Base-by-base conservation (phyloP, 2,329 filamentous ascomycete genomes). In the Fusarium pseudoanthophilum region DNA sequence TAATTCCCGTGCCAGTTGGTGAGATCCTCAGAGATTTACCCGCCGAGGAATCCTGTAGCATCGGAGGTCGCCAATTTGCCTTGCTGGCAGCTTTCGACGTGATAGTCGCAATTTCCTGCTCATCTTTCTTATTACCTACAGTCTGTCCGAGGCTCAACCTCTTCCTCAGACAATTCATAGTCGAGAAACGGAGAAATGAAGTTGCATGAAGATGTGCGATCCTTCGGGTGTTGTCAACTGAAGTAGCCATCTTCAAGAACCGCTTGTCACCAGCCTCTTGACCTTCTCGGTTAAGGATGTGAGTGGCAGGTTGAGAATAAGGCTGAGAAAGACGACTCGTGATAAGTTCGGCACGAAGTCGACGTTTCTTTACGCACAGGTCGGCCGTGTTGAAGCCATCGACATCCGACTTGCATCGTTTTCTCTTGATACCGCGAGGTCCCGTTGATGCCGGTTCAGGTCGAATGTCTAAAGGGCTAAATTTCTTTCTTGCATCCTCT, bases 281-380 rank as follows among this genome's bases (percentile, higher is more conserved):
- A 18, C 83, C 85, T 63, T 89, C 90, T 32, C 90, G 87, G 79
- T 91, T 89, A 59, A 91, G 85, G 64, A 93, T 92, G 76, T 93
- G 91, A 48, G 91, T 90, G 7, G 92, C 90, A 0, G 92, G 92
- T 34, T 88, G 85, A 0, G 91, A 93, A 80, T 90, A 94, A 3
- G 92, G 91, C 53, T 86, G 87, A 15, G 91, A 93, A 2, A 94
- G 88, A 13, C 91, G 87, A 26, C 91, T 93, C 4, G 92, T 94
- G 77, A 93, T 89, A 48, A 93, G 85, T 26, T 87, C 82, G 5
- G 89, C 83, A 2, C 90, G 86, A 8, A 93, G 82, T 7, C 92
- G 86, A 30, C 92, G 88, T 80, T 93, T 94, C 84, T 94, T 94
- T 78, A 82, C 85, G 78, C 84, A 79, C 64, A 89, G 72, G n/a